Percentiles rank a stretch among this genome's conserved stretches.
These are phyloP conservation scores for Diutina rugosa DNA, from an alignment of 1,139 yeast species.

Conservation along the genomic window DNA sequence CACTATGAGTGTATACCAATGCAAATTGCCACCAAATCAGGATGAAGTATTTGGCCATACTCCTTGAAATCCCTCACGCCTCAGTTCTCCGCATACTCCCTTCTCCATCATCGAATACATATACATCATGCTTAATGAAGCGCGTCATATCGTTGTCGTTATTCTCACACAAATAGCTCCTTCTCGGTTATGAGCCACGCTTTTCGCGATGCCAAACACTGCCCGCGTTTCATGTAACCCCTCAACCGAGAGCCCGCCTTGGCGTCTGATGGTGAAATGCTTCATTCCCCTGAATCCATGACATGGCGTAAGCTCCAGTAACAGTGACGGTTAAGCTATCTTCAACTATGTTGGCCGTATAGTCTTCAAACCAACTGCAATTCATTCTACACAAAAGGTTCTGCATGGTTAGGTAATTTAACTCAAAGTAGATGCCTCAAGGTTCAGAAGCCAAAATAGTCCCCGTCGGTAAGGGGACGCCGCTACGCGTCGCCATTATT, in stretches of 20 bases:
- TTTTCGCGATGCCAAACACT: neutral
- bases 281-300: neutral
- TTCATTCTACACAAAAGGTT: neutral
- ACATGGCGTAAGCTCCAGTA: no score
- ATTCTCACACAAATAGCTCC: neutral
- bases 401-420: neutral
- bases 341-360: neutral
- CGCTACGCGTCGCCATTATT: neutral
- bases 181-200: neutral
- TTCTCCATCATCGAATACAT: neutral
- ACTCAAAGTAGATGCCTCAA: neutral
- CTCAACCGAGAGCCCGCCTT: neutral
- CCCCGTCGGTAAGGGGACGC: neutral
- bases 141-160: neutral
- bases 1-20: neutral
- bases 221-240: neutral
- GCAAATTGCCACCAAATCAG: neutral
- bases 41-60: neutral
- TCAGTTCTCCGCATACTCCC: neutral
- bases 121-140: neutral
- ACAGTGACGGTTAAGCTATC: no score
- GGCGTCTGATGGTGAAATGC: neutral
- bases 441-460: neutral
- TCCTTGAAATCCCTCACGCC: neutral
- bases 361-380: no score